Evolutionary conservation across 257 asterid species (phyloP), one percentile per base, ranked within the genome.

Genomic region (Rubia yunnanensis): DNA sequence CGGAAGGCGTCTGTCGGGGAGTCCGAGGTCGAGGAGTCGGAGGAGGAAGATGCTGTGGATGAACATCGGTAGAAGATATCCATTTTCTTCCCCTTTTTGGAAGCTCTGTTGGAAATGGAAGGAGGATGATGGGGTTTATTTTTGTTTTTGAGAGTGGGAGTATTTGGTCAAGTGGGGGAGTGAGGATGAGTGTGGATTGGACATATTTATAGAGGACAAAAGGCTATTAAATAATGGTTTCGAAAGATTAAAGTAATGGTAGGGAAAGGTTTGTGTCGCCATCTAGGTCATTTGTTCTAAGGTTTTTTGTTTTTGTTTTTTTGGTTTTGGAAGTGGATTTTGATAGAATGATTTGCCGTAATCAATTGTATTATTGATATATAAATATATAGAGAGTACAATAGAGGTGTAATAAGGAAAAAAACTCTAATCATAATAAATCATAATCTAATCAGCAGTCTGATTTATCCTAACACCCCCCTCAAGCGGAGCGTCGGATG

Each of bases 41-140:
- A 78, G 30, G 96, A 83, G 20, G 91, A 69, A 2, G 91, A 76
- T 28, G 85, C 69, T 26, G 81, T 76, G 0, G 88, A 76, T 0
- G 94, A 82, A 60, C 86, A 77, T 26, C 95, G 63, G 55, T 81
- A 77, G 1, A 77, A 66, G 10, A 55, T 14, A 28, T 84, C 85
- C 88, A 83, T 81, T 34, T 39, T 15, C 52, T 44, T 44, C 17
- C 52, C 52, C 17, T 5, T 15, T 44, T 44, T 3, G 52, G 52
- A 44, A 44, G 17, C 52, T 44, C 52, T 44, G 26, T 10, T 50
- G 14, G 57, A 35, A 35, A 35, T 3, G 39, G 39, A 20, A n/a
- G 57, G 57, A 22, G 14, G 59, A 30, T 22, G 59, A 23, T 23
- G 27, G 23, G 7, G 1, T 52, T 53, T 5, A 8, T 0, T 39